Evolutionary conservation across 1,139 yeast genomes (phyloP).

Genomic region (Pichia sp.): DNA sequence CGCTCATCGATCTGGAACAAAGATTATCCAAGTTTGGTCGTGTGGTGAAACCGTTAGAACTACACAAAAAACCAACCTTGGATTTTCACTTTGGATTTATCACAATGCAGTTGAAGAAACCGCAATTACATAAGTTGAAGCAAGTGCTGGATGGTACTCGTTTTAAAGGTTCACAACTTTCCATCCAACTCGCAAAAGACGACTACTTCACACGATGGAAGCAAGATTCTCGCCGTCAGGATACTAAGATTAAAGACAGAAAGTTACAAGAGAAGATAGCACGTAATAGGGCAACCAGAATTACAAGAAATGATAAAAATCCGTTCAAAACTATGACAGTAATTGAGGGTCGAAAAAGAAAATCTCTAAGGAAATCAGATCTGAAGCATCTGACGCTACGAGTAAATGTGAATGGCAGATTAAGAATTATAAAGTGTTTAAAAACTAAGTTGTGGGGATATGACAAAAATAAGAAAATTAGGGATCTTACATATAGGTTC

Average conservation of each 20-base stretch:
- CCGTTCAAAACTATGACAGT: conserved; percentile 27
- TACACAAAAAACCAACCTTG: conserved; percentile 37
- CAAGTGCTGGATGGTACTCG: conserved; percentile 58
- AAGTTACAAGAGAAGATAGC: conserved; percentile 33
- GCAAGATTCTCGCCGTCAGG: conserved; percentile 35
- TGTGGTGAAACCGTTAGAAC: conserved; percentile 35
- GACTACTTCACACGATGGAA: conserved; percentile 40
- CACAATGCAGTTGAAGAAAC: conserved; percentile 45
- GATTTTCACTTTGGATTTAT: conserved; percentile 63
- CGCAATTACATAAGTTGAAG: conserved; percentile 41
- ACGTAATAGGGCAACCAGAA: conserved; percentile 32
- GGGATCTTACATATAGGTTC: conserved; percentile 59
- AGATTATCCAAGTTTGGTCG: conserved; percentile 47
- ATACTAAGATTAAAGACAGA: conserved; percentile 28
- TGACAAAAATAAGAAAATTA: conserved; percentile 53
- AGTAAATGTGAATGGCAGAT: conserved; percentile 52
- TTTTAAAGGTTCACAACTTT: conserved; percentile 66
- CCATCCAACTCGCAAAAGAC: conserved; percentile 44
- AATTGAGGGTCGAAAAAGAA: conserved; percentile 58
- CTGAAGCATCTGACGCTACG: conserved; percentile 57
- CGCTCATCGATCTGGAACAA: conserved; percentile 35
- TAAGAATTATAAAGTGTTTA: conserved; percentile 49
- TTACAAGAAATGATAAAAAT: conserved; percentile 22
- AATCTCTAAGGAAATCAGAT: conserved; percentile 40
- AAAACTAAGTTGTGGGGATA: conserved; percentile 88